These are phyloP conservation scores for Durio zibethinus DNA, from an alignment of 345 rosid species.

Conservation along the genomic window DNA sequence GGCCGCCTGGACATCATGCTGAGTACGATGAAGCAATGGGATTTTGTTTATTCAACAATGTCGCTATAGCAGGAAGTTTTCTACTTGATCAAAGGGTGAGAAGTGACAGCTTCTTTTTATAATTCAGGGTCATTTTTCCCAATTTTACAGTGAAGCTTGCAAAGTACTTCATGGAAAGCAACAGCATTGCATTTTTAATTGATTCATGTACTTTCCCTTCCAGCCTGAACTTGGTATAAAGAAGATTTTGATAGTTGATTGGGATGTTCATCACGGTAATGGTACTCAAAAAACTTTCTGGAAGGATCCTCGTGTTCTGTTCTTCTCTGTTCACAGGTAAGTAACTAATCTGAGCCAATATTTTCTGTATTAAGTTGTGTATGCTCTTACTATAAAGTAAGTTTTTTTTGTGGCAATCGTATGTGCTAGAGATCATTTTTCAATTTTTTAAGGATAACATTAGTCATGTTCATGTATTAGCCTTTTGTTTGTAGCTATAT, in stretches of 20 bases:
- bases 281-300: slow-evolving; percentile 91
- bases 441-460: background rate
- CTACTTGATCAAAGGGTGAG: slow-evolving; percentile 65
- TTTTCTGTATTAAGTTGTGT: slow-evolving; percentile 3
- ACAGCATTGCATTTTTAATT: slow-evolving; percentile 9
- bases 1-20: slow-evolving; percentile 99
- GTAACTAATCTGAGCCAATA: background rate
- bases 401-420: background rate
- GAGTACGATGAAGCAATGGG: slow-evolving; percentile 86
- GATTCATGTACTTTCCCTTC: slow-evolving; percentile 3
- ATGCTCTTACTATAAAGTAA: background rate
- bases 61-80: slow-evolving; percentile 79
- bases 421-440: background rate
- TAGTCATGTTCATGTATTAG: background rate
- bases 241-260: slow-evolving; percentile 84
- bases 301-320: slow-evolving; percentile 83
- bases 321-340: slow-evolving; percentile 99
- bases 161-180: background rate
- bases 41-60: slow-evolving; percentile 87
- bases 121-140: background rate
- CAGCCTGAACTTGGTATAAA: slow-evolving; percentile 75
- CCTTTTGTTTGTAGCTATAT: background rate
- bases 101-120: slow-evolving; percentile 33
- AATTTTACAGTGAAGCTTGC: background rate
- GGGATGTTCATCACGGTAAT: slow-evolving; percentile 99